Evolutionary conservation across 1,139 yeast species (phyloP), one percentile per base, ranked within the genome.

Genomic region (Blastobotrys buckinghamii): DNA sequence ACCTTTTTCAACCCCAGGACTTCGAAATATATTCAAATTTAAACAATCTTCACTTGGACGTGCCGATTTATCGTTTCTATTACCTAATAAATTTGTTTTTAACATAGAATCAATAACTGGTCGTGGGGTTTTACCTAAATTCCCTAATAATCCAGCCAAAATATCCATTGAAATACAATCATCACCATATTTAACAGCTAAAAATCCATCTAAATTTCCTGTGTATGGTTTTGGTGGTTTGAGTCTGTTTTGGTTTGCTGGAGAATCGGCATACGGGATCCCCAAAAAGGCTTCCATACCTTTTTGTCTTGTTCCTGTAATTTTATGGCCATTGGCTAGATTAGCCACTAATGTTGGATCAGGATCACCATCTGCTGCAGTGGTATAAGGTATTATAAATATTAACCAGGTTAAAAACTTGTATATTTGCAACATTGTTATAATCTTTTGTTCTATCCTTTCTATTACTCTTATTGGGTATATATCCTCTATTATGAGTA

Each of bases 261-360:
- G 61, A 6, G 63, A 58, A 6, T 53, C 44, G 1, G 61, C 62
- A 50, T 49, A 60, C 6, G 63, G 63, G 17, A 60, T 51, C 2
- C 55, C 56, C 15, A 41, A 33, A 19, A 53, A 53, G 24, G 30
- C 35, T 17, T 32, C 35, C 17, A 15, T 32, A 5, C 35, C 35
- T 17, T 32, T 32, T 5, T 32, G 4, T 32, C 17, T 32, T 15
- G 35, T 32, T 5, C 35, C 35, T 32, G 4, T 4, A 32, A 32
- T 17, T 17, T 7, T 32, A 15, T 4, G 6, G 6, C 35, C 35
- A 22, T 22, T 22, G 4, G 4, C 7, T 15, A 32, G 6, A 5
- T 4, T 32, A 5, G 35, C 35, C 7, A 5, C 6, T 5, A 32
- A 5, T 5, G 4, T 17, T 17, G 35, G 35, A 15, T 15, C 16